phyloP scores from a whole-genome alignment of 2,329 filamentous ascomycete genomes.

The Fusarium robinianum region DNA sequence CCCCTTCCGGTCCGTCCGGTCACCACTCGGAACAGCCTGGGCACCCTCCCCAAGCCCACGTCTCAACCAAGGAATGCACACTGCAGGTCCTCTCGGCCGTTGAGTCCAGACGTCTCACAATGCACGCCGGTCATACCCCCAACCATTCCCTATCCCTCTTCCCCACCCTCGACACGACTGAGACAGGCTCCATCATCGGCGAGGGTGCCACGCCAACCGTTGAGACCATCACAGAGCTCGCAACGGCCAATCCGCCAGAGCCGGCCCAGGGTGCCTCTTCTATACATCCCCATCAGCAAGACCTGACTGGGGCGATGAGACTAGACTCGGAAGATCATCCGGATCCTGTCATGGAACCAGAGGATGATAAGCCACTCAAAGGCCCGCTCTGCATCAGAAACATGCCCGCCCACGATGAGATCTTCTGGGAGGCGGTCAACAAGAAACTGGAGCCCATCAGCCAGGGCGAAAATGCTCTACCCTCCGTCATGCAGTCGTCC shows the following conservation, averaged over 20 bases:
- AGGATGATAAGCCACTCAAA: constrained; percentile 52
- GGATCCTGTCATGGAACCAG: constrained; percentile 44
- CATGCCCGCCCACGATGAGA: constrained; percentile 59
- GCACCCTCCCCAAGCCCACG: constrained; percentile 18
- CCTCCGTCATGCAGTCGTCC: constrained; percentile 47
- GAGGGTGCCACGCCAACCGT: constrained; percentile 39
- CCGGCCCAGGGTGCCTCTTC: constrained; percentile 1
- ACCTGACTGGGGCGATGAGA: constrained; percentile 14
- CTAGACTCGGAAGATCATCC: constrained; percentile 23
- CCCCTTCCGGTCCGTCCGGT: constrained; percentile 32
- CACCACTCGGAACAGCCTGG: constrained; percentile 19
- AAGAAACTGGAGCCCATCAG: constrained; percentile 57
- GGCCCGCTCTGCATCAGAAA: constrained; percentile 61
- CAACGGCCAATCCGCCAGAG: constrained; percentile 9
- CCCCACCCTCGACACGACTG: constrained; percentile 50
- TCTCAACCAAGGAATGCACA: constrained; percentile 48
- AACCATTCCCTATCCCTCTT: constrained; percentile 61
- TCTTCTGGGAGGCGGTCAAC: constrained; percentile 55
- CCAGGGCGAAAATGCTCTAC: constrained; percentile 51
- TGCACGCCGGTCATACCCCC: constrained; percentile 67
- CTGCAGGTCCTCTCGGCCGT: constrained; percentile 53
- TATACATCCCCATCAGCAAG: constrained; percentile 6
- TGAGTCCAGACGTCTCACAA: constrained; percentile 57
- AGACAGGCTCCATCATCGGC: constrained; percentile 34
- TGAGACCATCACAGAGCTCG: constrained; percentile 21